Base-by-base conservation (phyloP, 2,329 filamentous ascomycete genomes). In the Stagonosporopsis chrysanthemi region DNA sequence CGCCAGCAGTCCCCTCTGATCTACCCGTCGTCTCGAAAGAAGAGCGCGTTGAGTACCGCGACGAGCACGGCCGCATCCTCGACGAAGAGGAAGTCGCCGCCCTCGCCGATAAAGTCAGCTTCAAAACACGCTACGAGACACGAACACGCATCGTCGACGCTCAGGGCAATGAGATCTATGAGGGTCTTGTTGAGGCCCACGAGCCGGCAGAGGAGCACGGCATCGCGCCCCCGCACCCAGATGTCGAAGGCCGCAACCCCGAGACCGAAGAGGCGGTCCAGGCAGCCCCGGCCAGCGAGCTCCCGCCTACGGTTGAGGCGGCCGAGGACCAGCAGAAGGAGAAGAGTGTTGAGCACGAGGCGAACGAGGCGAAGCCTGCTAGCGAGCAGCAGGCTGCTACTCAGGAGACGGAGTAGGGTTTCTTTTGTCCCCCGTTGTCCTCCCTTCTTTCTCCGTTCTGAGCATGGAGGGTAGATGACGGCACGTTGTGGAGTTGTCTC, bases 111-210 rank as follows among this genome's bases (percentile, higher is more conserved):
- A 96, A 97, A 78, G 93, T 98, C 58, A 91, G 92, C 70, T 97
- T 99, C 80, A 88, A 96, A 80, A 98, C 95, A 12, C 90, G 89
- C 65, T 97, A 97, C 75, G 94, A 98, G 82, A 97, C 94, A n/a
- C 86, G 90, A 63, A 97, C 92, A 8, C 88, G 91, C 56, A 78
- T 98, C 53, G 83, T 97, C 38, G 92, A 97, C 76, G 86, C 85
- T 49, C 76, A 87, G 40, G 95, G 93, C 58, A 92, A 93, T 64
- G 90, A 96, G 72, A 78, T 97, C n/a, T 74, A 77, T 50, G 78
- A 81, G 52, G 78, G 74, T 19, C 66, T 80, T 22, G 74, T 77
- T 6, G 75, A 75, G 15, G 68, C 70, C 12, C 70, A 70, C 36
- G 73, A 67, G n/a, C 67, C 58, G 5, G 67, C 65, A 2, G 71